Evolutionary conservation across 306 rosid species (phyloP), one percentile per base, ranked within the genome.

Genomic region (Cicer judaicum): DNA sequence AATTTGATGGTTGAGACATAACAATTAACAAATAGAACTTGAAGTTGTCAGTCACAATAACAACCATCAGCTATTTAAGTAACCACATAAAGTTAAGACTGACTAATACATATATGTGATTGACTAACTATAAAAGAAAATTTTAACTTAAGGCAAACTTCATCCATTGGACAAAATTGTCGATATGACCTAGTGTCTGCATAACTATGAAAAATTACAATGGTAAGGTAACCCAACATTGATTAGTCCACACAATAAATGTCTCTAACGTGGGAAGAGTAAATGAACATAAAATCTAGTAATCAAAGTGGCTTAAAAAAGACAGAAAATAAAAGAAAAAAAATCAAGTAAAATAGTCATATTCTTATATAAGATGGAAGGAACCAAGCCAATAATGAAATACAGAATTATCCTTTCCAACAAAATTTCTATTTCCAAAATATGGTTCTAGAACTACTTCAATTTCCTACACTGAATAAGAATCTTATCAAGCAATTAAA

Each of bases 401-500:
- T 38, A 8, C 8, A 55, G 15, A 56, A 12, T 55, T 42, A 18
- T 56, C 19, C n/a, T 41, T 46, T 19, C 36, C 66, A 55, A 39
- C 53, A 71, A 71, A 16, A 34, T 4, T 72, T 19, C 76, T 34
- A 53, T 34, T 68, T 50, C 62, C 77, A 68, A 41, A 42, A 14
- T 43, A 38, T 5, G 19, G 36, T 41, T 9, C 46, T 7, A 34
- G 16, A 50, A 41, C 55, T 43, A 41, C 34, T 70, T 70, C 61
- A 82, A 66, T 60, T 75, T 62, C 21, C 24, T 29, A 16, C n/a
- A 59, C 55, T 68, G 65, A 78, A 68, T 56, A 61, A 70, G 38
- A 79, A 78, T 64, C 39, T 63, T 76, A 24, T 18, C 21, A 78
- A 64, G 66, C 24, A 60, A 61, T 68, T 80, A 42, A 68, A 74